A percentile compares a stretch with the other conserved stretches of the same genome.
phyloP scores from a whole-genome alignment of 2,329 filamentous ascomycete genomes.

The Calonectria pauciramosa region DNA sequence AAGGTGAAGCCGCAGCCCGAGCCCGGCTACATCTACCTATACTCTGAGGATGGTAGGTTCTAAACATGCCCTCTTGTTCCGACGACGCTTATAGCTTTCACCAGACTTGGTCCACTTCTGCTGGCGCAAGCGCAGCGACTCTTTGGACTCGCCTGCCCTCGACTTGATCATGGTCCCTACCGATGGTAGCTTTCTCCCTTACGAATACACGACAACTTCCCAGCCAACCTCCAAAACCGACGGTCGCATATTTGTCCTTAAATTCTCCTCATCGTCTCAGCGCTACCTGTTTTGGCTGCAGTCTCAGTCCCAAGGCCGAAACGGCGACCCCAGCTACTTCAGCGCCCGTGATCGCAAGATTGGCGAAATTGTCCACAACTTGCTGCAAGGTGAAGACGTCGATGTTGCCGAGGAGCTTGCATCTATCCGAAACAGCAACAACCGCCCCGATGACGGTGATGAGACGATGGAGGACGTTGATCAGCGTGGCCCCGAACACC shows the following conservation, averaged over 20 bases:
- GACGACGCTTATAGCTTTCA: conserved; percentile 11
- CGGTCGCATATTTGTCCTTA: conserved; percentile 92
- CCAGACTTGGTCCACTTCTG: conserved; percentile 95
- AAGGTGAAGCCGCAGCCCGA: conserved; percentile 81
- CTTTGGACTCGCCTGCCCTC: conserved; percentile 80
- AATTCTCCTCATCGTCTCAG: conserved; percentile 92
- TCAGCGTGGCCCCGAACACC: conserved; percentile 70
- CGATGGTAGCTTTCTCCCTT: conserved; percentile 89
- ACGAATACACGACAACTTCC: conserved; percentile 72
- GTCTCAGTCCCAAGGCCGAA: conserved; percentile 82
- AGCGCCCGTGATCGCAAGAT: conserved; percentile 89
- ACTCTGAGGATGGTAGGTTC: conserved; percentile 83
- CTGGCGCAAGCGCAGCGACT: conserved; percentile 86
- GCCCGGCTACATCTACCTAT: conserved; percentile 92
- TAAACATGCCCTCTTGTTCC: background rate
- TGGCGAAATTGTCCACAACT: conserved; percentile 85
- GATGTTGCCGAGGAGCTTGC: conserved; percentile 82
- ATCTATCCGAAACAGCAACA: conserved; percentile 67
- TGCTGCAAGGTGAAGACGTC: conserved; percentile 91
- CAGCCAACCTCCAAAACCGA: conserved; percentile 77
- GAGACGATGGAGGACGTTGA: conserved; percentile 72
- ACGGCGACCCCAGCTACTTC: conserved; percentile 81
- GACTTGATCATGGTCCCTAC: conserved; percentile 95
- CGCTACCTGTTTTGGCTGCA: conserved; percentile 97
- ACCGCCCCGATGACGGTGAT: conserved; percentile 67